Percentiles rank a stretch among this genome's conserved stretches.
These are phyloP conservation scores for Vitis riparia DNA, from an alignment of 164 flowering plant genomes.

Conservation along the genomic window DNA sequence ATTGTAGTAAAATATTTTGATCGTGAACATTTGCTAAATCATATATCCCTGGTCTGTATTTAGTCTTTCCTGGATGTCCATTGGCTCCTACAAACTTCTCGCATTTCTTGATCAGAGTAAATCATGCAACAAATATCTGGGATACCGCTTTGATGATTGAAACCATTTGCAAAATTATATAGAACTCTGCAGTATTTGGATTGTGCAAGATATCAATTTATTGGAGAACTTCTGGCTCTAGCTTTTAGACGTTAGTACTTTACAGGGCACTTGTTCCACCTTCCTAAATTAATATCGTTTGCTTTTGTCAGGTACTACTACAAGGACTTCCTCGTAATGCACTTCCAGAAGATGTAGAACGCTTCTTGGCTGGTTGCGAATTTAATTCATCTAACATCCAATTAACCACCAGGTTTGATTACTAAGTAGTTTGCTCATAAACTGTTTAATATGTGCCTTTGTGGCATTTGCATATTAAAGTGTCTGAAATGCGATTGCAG, in stretches of 20 bases:
- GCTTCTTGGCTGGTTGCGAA: slow-evolving; percentile 63
- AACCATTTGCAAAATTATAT: background rate
- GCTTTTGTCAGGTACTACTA: slow-evolving; percentile 48
- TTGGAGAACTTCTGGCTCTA: background rate
- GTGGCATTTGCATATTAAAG: background rate
- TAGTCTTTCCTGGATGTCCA: no score
- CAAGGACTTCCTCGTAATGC: slow-evolving; percentile 68
- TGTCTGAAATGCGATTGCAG: slow-evolving; percentile 33
- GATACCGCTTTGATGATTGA: background rate
- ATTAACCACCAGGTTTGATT: slow-evolving; percentile 38
- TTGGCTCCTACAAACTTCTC: no score
- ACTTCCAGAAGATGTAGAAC: slow-evolving; percentile 58
- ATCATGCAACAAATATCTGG: background rate
- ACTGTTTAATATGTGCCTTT: background rate
- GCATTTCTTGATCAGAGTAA: background rate
- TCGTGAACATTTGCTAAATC: no score
- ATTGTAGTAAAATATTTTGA: background rate
- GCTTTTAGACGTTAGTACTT: background rate
- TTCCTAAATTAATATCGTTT: background rate
- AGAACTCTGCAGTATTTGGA: background rate
- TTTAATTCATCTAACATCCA: slow-evolving; percentile 40
- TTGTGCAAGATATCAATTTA: background rate
- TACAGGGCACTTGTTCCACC: background rate
- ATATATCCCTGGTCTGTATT: no score
- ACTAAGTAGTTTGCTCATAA: background rate